Conservation (phyloP, 1,284 basidiomycete species). For the Ustilago xerochloae region DNA sequence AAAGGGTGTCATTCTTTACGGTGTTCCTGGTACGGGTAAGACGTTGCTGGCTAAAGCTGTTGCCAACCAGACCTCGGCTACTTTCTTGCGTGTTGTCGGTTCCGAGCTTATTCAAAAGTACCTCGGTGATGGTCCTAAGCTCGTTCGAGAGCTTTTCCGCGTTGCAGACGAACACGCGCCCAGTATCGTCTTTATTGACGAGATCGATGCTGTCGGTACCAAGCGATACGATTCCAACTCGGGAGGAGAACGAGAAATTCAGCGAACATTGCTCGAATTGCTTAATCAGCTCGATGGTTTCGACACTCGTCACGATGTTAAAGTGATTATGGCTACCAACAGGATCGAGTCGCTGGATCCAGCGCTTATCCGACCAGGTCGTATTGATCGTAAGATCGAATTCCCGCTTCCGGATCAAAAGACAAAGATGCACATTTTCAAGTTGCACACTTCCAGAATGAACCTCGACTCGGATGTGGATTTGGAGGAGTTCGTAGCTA, state of each 20-base stretch:
- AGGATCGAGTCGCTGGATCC: conserved; percentile 95
- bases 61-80: conserved; percentile 98
- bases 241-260: conserved; percentile 70
- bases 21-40: conserved; percentile 98
- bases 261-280: conserved; percentile 70
- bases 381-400: conserved; percentile 95
- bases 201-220: conserved; percentile 71
- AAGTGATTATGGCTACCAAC: conserved; percentile 87
- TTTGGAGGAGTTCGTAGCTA: conserved; percentile 93
- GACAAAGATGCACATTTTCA: conserved; percentile 84
- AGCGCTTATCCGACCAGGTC: conserved; percentile 96
- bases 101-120: conserved; percentile 99
- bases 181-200: conserved; percentile 71
- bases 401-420: conserved; percentile 67
- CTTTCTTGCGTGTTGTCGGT: conserved; percentile 96
- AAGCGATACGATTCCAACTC: conserved; percentile 71
- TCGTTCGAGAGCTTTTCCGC: conserved; percentile 71
- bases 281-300: conserved; percentile 91
- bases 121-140: conserved; percentile 83
- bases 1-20: conserved; percentile 98
- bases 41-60: conserved; percentile 98
- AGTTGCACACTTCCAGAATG: conserved; percentile 96
- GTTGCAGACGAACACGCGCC: conserved; percentile 71
- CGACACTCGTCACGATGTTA: conserved; percentile 98
- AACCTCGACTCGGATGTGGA: conserved; percentile 90